Conservation (phyloP, 306 rosid genomes). For the Trichosanthes truncata region DNA sequence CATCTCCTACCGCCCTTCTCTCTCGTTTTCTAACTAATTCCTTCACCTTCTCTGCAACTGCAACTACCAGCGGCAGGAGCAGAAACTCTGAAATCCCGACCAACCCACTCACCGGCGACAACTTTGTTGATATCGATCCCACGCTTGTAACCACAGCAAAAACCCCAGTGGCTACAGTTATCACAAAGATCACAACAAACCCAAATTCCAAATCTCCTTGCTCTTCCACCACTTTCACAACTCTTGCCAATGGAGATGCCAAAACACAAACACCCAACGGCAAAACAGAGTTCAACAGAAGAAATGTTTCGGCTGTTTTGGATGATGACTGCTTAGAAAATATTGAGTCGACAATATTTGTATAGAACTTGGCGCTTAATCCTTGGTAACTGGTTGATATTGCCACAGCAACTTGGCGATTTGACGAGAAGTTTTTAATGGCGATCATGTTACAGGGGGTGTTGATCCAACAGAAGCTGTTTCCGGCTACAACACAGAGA, state of each 20-base stretch:
- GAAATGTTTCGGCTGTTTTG: conserved; percentile 35
- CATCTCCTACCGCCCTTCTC: background rate
- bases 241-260: conserved; percentile 32
- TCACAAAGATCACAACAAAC: conserved; percentile 40
- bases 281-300: conserved; percentile 45
- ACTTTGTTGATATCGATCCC: conserved; percentile 18
- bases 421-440: conserved; percentile 40
- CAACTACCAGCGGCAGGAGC: conserved; percentile 36
- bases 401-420: conserved; percentile 54
- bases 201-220: conserved; percentile 22
- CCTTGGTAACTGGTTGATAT: conserved; percentile 74
- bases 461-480: conserved; percentile 86
- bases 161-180: conserved; percentile 55
- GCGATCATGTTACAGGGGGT: conserved; percentile 57
- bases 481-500: conserved; percentile 69
- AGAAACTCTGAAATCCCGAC: conserved; percentile 42
- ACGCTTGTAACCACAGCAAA: conserved; percentile 52
- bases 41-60: conserved; percentile 26
- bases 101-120: conserved; percentile 18
- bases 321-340: conserved; percentile 16
- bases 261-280: conserved; percentile 31
- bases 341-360: conserved; percentile 35
- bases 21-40: too few relatives aligned
- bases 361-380: conserved; percentile 66
- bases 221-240: conserved; percentile 11